phyloP scores from a whole-genome alignment of 108 stramenopile genomes.

The Conticribra weissflogii region DNA sequence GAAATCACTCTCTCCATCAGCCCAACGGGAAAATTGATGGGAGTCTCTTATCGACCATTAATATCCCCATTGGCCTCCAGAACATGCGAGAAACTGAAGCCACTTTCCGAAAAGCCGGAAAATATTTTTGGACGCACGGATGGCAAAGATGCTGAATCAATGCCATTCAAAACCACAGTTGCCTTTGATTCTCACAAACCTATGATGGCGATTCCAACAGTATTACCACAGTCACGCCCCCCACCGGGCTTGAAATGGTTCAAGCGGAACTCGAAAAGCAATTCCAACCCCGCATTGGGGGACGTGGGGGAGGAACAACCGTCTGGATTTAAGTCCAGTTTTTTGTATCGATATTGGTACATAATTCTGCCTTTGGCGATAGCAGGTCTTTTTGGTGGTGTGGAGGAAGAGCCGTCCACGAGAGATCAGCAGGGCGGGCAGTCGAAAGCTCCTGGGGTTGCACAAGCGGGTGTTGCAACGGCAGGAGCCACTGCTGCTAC shows the following conservation, averaged over 20 bases:
- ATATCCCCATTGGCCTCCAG: constrained; percentile 81
- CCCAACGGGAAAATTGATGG: constrained; percentile 54
- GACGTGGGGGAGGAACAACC: constrained; percentile 24
- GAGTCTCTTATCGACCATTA: constrained; percentile 73
- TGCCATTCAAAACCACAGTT: constrained; percentile 67
- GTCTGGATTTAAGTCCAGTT: constrained; percentile 44
- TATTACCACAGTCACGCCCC: constrained; percentile 61
- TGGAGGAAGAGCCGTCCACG: constrained; percentile 27
- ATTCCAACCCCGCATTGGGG: constrained; percentile 28
- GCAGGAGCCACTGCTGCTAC: constrained; percentile 6
- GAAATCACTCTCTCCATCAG: constrained; percentile 69
- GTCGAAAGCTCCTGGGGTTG: constrained; percentile 10
- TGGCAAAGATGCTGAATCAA: constrained; percentile 22
- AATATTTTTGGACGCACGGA: constrained; percentile 39
- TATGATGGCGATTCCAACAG: constrained; percentile 67
- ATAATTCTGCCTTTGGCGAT: constrained; percentile 72
- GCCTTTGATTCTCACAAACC: constrained; percentile 66
- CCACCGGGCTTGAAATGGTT: constrained; percentile 79
- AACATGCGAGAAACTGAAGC: constrained; percentile 55
- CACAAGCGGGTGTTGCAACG: too few species aligned
- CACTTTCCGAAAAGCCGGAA: constrained; percentile 40
- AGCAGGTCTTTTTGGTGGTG: constrained; percentile 50
- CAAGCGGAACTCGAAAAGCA: constrained; percentile 42
- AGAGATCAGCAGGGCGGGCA: constrained; percentile 3
- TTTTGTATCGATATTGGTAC: constrained; percentile 81